phyloP scores from a whole-genome alignment of 306 rosid species.

The Acacia acuminata region DNA sequence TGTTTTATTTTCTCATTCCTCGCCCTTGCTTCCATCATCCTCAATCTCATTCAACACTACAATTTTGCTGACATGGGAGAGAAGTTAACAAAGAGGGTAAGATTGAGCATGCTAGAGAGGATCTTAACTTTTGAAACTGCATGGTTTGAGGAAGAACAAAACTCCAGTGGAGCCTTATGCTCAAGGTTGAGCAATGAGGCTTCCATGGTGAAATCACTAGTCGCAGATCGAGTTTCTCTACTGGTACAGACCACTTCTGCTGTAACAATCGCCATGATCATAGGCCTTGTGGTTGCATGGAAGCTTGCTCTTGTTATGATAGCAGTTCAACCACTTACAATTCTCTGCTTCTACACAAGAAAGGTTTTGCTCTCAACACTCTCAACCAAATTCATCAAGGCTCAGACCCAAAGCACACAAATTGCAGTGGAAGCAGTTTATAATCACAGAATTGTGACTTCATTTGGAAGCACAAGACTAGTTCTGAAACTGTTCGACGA shows the following conservation, averaged over 20 bases:
- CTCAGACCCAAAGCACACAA: conserved; percentile 86
- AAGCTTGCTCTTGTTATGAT: conserved; percentile 92
- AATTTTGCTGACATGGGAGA: conserved; percentile 91
- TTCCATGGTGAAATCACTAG: conserved; percentile 86
- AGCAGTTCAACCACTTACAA: conserved; percentile 81
- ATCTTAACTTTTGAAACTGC: conserved; percentile 88
- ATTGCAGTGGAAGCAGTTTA: conserved; percentile 92
- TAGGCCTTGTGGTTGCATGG: conserved; percentile 90
- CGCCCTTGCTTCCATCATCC: conserved; percentile 61
- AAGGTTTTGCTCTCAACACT: conserved; percentile 80
- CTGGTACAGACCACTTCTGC: conserved; percentile 85
- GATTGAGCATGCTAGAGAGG: conserved; percentile 68
- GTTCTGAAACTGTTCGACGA: conserved; percentile 69
- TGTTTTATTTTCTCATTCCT: conserved; percentile 70
- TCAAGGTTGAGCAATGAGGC: conserved; percentile 90
- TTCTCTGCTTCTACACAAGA: conserved; percentile 81
- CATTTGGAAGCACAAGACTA: conserved; percentile 64
- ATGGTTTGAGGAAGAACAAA: conserved; percentile 88
- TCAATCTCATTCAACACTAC: conserved; percentile 87
- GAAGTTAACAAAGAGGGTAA: conserved; percentile 69
- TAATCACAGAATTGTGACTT: conserved; percentile 83
- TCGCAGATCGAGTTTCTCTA: conserved; percentile 79
- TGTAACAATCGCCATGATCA: conserved; percentile 83
- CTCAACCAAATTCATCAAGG: conserved; percentile 68
- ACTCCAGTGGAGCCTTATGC: conserved; percentile 87